Evolutionary conservation across 495 filamentous ascomycete genomes (phyloP).

Genomic region (Xylaria longipes): DNA sequence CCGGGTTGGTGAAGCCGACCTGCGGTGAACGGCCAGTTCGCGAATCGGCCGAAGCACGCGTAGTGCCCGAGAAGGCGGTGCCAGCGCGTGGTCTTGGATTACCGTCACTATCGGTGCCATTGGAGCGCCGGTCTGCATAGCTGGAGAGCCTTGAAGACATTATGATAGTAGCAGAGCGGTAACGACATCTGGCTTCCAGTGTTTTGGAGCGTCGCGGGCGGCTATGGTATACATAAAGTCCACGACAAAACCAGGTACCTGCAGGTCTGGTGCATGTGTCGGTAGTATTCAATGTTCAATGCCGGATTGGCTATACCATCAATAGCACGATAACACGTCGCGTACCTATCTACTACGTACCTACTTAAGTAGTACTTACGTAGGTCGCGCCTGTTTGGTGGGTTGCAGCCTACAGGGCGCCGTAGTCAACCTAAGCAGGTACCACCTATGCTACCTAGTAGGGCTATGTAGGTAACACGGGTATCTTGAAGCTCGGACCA

Average conservation of each 20-base stretch:
- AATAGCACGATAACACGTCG: conserved; percentile 23
- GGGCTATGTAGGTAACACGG: not conserved
- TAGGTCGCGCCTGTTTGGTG: not conserved
- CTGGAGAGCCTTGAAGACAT: conserved; percentile 48
- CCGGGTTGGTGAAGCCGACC: conserved; percentile 37
- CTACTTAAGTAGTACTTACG: not conserved
- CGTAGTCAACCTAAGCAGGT: not conserved
- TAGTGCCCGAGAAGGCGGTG: conserved; percentile 35
- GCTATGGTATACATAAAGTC: conserved; percentile 9
- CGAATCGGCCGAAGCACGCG: conserved; percentile 30
- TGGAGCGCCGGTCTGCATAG: conserved; percentile 51
- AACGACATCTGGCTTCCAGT: conserved; percentile 34
- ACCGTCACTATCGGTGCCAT: conserved; percentile 44
- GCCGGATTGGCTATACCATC: not conserved
- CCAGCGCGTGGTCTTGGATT: conserved; percentile 46
- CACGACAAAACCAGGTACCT: not conserved
- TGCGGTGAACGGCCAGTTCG: conserved; percentile 35
- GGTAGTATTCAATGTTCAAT: not conserved
- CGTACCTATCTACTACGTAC: conserved; percentile 1
- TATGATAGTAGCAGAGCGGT: conserved; percentile 25
- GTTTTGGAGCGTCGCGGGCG: conserved; percentile 26
- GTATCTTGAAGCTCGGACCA: not conserved
- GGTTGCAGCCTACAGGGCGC: not conserved
- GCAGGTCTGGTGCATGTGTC: not conserved
- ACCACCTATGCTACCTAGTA: no score